Conservation (phyloP, 2,329 filamentous ascomycete species). For the Colletotrichum simmondsii region DNA sequence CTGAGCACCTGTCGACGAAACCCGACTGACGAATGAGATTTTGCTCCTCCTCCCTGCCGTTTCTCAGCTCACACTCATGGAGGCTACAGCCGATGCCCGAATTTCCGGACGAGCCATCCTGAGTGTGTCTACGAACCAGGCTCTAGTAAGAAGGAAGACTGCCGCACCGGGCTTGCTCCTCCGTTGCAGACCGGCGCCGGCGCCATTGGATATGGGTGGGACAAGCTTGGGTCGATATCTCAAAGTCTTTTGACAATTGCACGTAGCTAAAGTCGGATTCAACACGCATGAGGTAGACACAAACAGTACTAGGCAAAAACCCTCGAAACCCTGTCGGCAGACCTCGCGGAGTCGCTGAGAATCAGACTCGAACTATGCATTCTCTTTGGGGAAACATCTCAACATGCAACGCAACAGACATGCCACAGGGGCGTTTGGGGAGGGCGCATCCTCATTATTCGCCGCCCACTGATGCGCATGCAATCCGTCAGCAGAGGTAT, state of each 20-base stretch:
- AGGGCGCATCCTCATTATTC: not conserved
- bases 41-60: not conserved
- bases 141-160: not conserved
- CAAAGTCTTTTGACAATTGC: not conserved
- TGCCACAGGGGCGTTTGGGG: not conserved
- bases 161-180: not conserved
- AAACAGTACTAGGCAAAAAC: not conserved
- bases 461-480: not conserved
- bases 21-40: not conserved
- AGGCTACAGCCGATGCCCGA: not conserved
- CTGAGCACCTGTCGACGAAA: not conserved
- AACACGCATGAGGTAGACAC: not conserved
- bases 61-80: not conserved
- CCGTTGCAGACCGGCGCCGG: conserved; percentile 1
- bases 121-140: not conserved
- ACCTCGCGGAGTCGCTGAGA: not conserved
- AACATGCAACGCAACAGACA: not conserved
- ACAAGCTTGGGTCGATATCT: not conserved
- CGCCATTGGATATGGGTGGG: conserved; percentile 1
- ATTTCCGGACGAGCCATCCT: not conserved
- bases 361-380: not conserved
- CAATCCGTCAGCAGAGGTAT: not conserved
- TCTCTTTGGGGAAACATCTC: not conserved
- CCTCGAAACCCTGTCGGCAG: not conserved
- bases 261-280: not conserved